Evolutionary conservation across 2,329 filamentous ascomycete genomes (phyloP), one percentile per base, ranked within the genome.

Genomic region (Verticillium alfalfae): DNA sequence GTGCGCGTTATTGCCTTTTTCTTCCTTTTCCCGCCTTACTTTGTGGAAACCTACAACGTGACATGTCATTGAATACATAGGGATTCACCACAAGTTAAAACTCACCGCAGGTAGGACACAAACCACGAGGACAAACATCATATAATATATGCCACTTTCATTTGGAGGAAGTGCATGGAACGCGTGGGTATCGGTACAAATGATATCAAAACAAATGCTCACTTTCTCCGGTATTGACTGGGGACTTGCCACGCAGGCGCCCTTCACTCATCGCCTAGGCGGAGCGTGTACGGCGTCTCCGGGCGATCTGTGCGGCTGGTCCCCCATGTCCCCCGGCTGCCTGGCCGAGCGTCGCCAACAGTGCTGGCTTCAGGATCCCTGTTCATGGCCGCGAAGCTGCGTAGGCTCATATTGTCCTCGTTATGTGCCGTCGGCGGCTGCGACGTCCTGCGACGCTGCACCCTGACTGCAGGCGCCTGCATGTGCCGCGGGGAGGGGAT

Each of bases 381-480:
- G 34, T 63, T 64, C 58, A 60, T 62, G 9, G 58, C 61, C 12
- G 64, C 65, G 13, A 67, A 68, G 16, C 65, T 64, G 10, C 63
- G 56, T 18, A 67, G 54, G 34, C 65, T 67, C 63, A 66, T 62
- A 9, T 61, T 60, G 13, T 68, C 69, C 18, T 58, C 57, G 18
- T 34, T 15, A 5, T 65, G 63, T 13, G 63, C 34, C 1, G 56
- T 37, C 5, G 57, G 60, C 16, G 63, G 59, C 16, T 60, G 57
- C 15, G 49, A 52, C n/a, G 60, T 56, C 34, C 55, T 61, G 13
- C 63, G 65, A 15, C 67, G 61, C n/a, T 62, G 58, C 2, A 59
- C 59, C 10, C 66, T 65, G 3, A 73, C 70, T 1, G 67, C 68
- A 12, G 69, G 70, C 4, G 70, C 70, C n/a, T 65, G 67, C 8